Conservation (phyloP, 805 yeast genomes). For the Starmerella ratchasimensis region DNA sequence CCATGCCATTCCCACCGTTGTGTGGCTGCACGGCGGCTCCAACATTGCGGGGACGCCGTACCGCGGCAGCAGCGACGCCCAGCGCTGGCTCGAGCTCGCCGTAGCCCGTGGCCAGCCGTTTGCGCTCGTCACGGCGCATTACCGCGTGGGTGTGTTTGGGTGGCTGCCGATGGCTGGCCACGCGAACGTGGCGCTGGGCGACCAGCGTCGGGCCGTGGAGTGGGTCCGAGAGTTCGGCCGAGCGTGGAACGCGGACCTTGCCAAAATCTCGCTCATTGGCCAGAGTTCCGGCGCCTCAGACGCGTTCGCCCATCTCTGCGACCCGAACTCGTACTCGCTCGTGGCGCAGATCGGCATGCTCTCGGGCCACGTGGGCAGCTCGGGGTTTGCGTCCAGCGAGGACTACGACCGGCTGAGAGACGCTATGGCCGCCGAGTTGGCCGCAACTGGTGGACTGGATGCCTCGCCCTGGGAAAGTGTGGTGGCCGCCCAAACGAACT, state of each 20-base stretch:
- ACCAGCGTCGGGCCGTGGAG: conserved; percentile 34
- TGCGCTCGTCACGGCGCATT: conserved; percentile 29
- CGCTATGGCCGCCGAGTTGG: conserved; percentile 14
- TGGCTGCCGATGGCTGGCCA: conserved; percentile 27
- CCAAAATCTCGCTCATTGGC: conserved; percentile 33
- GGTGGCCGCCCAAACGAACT: conserved; percentile 19
- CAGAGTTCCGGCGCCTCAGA: conserved; percentile 37
- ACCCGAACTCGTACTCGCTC: conserved; percentile 8
- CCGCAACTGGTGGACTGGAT: no score
- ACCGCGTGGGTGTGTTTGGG: conserved; percentile 30
- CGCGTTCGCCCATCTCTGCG: conserved; percentile 23
- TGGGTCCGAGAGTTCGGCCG: conserved; percentile 35
- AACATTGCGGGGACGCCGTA: conserved; percentile 27
- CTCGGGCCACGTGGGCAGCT: conserved; percentile 17
- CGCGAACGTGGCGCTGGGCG: conserved; percentile 34
- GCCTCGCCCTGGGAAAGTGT: no score
- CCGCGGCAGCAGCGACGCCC: conserved; percentile 22
- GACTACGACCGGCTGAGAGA: conserved; percentile 17
- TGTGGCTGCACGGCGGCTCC: conserved; percentile 32
- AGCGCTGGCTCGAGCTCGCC: conserved; percentile 20
- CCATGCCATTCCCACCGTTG: conserved; percentile 27
- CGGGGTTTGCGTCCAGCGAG: conserved; percentile 8
- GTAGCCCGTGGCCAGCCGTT: conserved; percentile 20
- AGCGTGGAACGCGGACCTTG: conserved; percentile 37
- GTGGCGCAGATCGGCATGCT: conserved; percentile 21